phyloP scores from a whole-genome alignment of 2,329 filamentous ascomycete species.

The Berkeleyomyces basicola region DNA sequence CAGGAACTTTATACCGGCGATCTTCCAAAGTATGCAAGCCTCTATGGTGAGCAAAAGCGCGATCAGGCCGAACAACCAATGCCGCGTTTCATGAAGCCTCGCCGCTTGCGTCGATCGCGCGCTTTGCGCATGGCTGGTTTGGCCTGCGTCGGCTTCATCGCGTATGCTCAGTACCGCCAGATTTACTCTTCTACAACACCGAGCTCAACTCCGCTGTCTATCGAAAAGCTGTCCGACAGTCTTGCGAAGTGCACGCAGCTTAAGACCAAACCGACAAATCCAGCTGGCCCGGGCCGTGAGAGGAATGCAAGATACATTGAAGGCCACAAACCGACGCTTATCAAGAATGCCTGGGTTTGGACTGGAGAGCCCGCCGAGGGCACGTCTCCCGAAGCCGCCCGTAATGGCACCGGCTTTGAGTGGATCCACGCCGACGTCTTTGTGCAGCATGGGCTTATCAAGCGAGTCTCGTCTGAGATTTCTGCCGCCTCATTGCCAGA shows the following conservation, averaged over 20 bases:
- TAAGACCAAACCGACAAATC: slow-evolving; percentile 36
- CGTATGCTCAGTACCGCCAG: slow-evolving; percentile 33
- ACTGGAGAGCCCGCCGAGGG: slow-evolving; percentile 41
- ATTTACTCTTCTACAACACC: slow-evolving; percentile 16
- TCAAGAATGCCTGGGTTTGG: slow-evolving; percentile 52
- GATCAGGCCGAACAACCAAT: slow-evolving; percentile 6
- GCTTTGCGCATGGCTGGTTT: slow-evolving; percentile 28
- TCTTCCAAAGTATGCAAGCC: neutral
- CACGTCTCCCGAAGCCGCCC: slow-evolving; percentile 30
- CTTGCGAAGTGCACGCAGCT: slow-evolving; percentile 39
- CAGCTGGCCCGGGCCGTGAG: slow-evolving; percentile 37
- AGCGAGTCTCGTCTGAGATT: slow-evolving; percentile 32
- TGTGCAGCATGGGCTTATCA: slow-evolving; percentile 44
- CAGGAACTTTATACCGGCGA: neutral
- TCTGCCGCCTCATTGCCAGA: slow-evolving; percentile 13
- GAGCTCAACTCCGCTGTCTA: slow-evolving; percentile 26
- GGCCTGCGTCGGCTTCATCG: slow-evolving; percentile 33
- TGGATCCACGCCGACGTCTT: slow-evolving; percentile 47
- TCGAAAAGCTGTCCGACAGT: slow-evolving; percentile 35
- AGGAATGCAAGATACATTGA: slow-evolving; percentile 44
- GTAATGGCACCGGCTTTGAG: slow-evolving; percentile 39
- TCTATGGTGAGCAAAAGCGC: neutral
- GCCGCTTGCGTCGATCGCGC: slow-evolving; percentile 27
- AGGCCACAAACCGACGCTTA: slow-evolving; percentile 42
- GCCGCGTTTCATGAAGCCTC: slow-evolving; percentile 16